phyloP scores from a whole-genome alignment of 2,329 filamentous ascomycete genomes.

The Talaromyces sp. region DNA sequence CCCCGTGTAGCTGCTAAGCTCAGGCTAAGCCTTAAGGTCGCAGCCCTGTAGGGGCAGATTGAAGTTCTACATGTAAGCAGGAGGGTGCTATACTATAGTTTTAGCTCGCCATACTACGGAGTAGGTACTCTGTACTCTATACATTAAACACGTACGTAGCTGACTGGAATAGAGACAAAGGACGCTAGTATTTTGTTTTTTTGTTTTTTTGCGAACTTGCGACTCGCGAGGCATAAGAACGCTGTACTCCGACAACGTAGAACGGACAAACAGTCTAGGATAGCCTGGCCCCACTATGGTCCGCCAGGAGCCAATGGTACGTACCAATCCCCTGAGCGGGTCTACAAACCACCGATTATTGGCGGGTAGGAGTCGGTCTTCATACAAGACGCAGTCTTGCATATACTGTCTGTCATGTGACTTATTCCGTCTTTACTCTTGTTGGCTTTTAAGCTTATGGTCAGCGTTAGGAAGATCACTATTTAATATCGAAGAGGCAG shows the following conservation, averaged over 20 bases:
- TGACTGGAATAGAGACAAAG: not conserved
- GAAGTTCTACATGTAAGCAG: not conserved
- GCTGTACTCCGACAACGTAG: too few species aligned
- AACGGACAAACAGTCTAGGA: not conserved
- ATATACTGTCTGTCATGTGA: not conserved
- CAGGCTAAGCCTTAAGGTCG: not conserved
- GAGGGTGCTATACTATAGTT: not conserved
- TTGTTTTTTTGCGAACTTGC: too few species aligned
- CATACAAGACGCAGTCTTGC: not conserved
- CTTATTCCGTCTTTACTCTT: not conserved
- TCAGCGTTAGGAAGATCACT: too few species aligned
- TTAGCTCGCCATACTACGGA: not conserved
- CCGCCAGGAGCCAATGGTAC: not conserved
- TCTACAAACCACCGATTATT: not conserved
- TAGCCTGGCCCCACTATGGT: not conserved
- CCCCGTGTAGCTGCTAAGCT: not conserved
- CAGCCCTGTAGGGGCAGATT: not conserved
- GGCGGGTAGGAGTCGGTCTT: too few species aligned
- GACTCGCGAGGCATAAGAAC: not conserved
- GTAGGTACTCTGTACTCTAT: too few species aligned
- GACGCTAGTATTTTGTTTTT: too few species aligned
- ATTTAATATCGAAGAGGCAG: not conserved
- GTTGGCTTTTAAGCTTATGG: too few species aligned
- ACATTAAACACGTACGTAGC: not conserved
- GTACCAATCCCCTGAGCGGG: too few species aligned